Evolutionary conservation across 73 alveolate genomes (phyloP).

Genomic region (Paramecium sonneborni): DNA sequence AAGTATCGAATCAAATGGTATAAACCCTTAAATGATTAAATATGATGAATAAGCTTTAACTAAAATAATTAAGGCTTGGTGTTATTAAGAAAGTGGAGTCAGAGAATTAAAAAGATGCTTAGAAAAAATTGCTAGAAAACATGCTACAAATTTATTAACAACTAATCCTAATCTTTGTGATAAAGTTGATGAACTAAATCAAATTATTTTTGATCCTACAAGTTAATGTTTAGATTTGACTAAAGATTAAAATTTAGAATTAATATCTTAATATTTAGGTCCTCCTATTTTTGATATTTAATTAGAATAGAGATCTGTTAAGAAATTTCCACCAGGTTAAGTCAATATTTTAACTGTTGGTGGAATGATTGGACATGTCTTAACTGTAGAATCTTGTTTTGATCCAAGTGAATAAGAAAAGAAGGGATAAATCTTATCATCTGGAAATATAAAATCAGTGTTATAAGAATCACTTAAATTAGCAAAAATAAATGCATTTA

Average conservation of each 20-base stretch:
- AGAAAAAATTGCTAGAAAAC: constrained; percentile 81
- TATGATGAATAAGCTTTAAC: constrained; percentile 18
- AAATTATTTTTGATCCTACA: neutral
- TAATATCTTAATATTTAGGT: constrained; percentile 43
- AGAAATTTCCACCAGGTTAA: constrained; percentile 56
- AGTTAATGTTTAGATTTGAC: constrained; percentile 47
- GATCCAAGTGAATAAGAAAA: constrained; percentile 51
- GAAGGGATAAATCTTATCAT: constrained; percentile 71
- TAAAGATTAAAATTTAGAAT: constrained; percentile 28
- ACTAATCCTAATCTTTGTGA: constrained; percentile 50
- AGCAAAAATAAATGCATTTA: constrained; percentile 78
- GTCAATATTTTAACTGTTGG: constrained; percentile 57
- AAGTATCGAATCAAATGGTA: constrained; percentile 37
- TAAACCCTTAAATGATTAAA: constrained; percentile 23
- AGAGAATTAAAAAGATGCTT: constrained; percentile 83
- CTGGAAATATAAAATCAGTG: constrained; percentile 84
- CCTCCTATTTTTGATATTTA: constrained; percentile 60
- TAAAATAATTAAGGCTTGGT: constrained; percentile 67
- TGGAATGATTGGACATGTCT: constrained; percentile 61
- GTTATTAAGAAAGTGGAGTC: constrained; percentile 86
- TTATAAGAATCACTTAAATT: constrained; percentile 81
- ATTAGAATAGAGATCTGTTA: constrained; percentile 50
- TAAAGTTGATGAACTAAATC: neutral
- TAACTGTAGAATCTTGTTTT: constrained; percentile 55
- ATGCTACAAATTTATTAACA: constrained; percentile 73